phyloP scores from a whole-genome alignment of 805 yeast genomes.

The Pichia californica region DNA sequence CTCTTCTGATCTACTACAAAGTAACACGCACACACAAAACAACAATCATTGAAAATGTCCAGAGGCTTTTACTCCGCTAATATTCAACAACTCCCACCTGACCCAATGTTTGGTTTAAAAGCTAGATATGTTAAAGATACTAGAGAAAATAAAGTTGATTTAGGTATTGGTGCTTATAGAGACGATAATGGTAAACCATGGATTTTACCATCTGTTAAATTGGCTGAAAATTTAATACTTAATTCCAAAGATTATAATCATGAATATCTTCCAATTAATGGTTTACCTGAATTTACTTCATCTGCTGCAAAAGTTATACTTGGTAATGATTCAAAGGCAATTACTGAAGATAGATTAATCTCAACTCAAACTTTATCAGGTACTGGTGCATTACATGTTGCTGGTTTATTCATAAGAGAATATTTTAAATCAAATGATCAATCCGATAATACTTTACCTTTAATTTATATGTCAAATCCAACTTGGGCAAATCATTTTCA shows the following conservation, averaged over 20 bases:
- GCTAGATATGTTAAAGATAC: conserved; percentile 55
- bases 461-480: conserved; percentile 73
- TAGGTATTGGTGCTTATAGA: conserved; percentile 93
- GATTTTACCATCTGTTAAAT: conserved; percentile 72
- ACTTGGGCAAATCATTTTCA: conserved; percentile 98
- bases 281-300: conserved; percentile 57
- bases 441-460: conserved; percentile 29
- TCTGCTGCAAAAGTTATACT: conserved; percentile 71
- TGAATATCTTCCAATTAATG: conserved; percentile 82
- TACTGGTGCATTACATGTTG: conserved; percentile 87
- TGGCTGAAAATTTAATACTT: conserved; percentile 63
- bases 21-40: not conserved
- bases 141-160: conserved; percentile 66
- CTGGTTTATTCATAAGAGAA: conserved; percentile 60
- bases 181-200: conserved; percentile 86
- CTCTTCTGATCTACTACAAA: not conserved
- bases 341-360: conserved; percentile 42
- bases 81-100: conserved; percentile 68
- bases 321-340: conserved; percentile 52
- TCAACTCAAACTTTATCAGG: conserved; percentile 79
- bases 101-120: conserved; percentile 79
- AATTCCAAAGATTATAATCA: conserved; percentile 63
- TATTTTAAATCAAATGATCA: conserved; percentile 34
- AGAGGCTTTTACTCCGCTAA: conserved; percentile 27
- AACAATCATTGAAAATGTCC: too few relatives aligned